Evolutionary conservation across 2,329 filamentous ascomycete species (phyloP), one percentile per base, ranked within the genome.

Genomic region (Beauveria caledonica): DNA sequence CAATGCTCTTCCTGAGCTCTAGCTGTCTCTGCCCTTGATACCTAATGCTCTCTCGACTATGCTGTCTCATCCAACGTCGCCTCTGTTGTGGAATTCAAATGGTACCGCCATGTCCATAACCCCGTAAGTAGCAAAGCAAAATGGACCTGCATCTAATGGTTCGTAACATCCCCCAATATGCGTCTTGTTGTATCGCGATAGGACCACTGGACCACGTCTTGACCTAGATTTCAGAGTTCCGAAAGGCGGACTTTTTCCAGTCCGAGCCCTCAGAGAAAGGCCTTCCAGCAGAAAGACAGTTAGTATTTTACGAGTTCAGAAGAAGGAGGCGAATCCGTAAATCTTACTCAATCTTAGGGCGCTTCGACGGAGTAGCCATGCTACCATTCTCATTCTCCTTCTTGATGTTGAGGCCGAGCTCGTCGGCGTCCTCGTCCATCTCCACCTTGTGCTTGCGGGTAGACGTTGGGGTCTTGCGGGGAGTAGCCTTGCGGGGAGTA

Each of bases 391-490:
- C 66, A 7, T 64, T 62, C 3, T 69, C 69, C 0, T 69, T 68
- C 1, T 69, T 68, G 1, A 69, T 25, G 9, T 39, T 21, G 23
- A 13, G 27, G 7, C 19, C 42, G 15, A 60, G 58, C 15, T 60
- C 58, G 8, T 64, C 45, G 10, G 45, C 57, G 3, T 65, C 50
- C 5, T 64, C 63, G 46, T 66, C 66, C 36, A 44, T 54, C 4
- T 33, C 44, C 2, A 13, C 25, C 60, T 65, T 64, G 8, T 55
- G 33, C 64, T 69, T 71, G 61, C 70, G 71, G 25, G 60, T 63
- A 0, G 68, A 60, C 0, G 67, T 61, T 27, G 67, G 63, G 25
- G 72, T 69, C 68, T 74, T 74, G 36, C 68, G 66, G 4, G 69
- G 62, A 4, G 69, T 64, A 13, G 65, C 53, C 65, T 69, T 72